phyloP scores from a whole-genome alignment of 176 grass and related monocot species.

The Oropetium thomaeum region DNA sequence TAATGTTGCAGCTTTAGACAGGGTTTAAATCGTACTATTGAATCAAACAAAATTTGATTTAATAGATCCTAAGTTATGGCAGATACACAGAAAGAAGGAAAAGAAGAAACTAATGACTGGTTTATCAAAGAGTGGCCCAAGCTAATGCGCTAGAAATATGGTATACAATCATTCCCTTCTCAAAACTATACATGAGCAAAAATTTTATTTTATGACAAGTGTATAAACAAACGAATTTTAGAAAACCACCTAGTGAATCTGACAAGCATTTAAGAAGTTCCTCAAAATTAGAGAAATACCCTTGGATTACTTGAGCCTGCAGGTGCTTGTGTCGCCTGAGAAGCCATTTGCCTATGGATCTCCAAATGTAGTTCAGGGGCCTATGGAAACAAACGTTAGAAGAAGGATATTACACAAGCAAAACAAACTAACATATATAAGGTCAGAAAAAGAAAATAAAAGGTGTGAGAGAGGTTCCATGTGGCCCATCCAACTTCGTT shows the following conservation, averaged over 20 bases:
- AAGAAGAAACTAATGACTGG: not conserved
- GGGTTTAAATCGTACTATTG: not conserved
- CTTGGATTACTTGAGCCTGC: conserved; percentile 44
- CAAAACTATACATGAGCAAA: not conserved
- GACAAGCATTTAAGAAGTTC: not conserved
- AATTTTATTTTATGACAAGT: not conserved
- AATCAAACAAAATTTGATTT: not conserved
- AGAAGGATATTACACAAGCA: not conserved
- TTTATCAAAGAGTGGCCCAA: not conserved
- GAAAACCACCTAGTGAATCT: not conserved
- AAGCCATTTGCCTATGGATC: conserved; percentile 61
- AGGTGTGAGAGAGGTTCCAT: not conserved
- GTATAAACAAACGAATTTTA: not conserved
- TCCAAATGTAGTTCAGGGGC: conserved; percentile 68
- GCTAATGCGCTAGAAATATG: not conserved
- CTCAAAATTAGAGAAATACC: conserved; percentile 35
- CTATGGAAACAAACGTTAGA: conserved; percentile 25
- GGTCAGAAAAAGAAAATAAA: too few species aligned
- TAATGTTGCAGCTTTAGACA: conserved; percentile 13
- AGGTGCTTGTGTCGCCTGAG: conserved; percentile 47
- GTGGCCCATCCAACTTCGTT: not conserved
- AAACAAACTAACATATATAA: not conserved
- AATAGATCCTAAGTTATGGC: not conserved
- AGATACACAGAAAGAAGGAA: not conserved
- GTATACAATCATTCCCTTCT: not conserved